Conservation (phyloP, 495 filamentous ascomycete genomes). For the Aspergillus nanangensis region DNA sequence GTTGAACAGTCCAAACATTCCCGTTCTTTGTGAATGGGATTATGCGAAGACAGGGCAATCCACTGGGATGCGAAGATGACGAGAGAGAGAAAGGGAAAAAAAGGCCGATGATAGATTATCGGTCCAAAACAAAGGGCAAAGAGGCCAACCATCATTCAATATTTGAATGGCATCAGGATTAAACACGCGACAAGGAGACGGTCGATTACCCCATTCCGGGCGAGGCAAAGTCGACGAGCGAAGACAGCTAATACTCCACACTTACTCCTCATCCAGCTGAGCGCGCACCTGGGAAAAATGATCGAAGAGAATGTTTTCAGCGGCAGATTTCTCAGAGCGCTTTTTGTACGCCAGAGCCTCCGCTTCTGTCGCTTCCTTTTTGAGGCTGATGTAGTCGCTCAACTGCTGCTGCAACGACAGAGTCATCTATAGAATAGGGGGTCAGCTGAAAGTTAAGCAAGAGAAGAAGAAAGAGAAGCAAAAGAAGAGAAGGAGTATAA, state of each 20-base stretch:
- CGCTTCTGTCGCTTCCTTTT: slow-evolving; percentile 10
- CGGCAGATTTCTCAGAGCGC: slow-evolving; percentile 4
- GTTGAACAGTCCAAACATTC: no score
- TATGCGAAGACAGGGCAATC: no score
- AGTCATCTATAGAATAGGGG: slow-evolving; percentile 9
- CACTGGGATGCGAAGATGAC: no score
- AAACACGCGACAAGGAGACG: neutral
- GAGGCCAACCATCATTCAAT: no score
- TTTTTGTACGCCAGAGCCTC: slow-evolving; percentile 5
- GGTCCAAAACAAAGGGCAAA: no score
- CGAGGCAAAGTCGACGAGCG: neutral
- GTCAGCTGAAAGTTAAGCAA: slow-evolving; percentile 1
- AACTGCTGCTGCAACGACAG: slow-evolving; percentile 14
- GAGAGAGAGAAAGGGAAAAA: no score
- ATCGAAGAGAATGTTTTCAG: slow-evolving; percentile 8
- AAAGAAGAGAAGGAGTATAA: no score
- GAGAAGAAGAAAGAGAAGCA: neutral
- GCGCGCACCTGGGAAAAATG: slow-evolving; percentile 6
- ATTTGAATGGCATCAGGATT: no score
- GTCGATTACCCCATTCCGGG: neutral
- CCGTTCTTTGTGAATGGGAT: no score
- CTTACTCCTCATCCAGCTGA: slow-evolving; percentile 12
- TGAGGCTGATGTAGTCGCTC: slow-evolving; percentile 7
- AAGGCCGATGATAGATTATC: no score
- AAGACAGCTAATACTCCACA: neutral